A percentile compares a stretch with the other conserved stretches of the same genome.
Conservation (phyloP, 768 basidiomycete species). For the Leccinum barrowsii region DNA sequence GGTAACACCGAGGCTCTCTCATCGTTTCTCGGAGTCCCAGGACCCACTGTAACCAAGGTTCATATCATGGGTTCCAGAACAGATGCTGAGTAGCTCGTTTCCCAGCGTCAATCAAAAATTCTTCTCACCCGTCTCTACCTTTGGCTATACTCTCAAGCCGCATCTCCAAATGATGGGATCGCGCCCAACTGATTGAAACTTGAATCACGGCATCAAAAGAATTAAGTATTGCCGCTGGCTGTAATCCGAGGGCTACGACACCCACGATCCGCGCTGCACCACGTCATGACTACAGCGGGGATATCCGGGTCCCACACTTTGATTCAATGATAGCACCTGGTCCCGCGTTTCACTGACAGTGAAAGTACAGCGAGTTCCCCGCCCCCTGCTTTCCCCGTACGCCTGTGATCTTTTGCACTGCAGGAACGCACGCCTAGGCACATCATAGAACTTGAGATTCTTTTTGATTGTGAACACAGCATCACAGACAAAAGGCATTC, state of each 20-base stretch:
- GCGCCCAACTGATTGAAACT: slow-evolving; percentile 11
- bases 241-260: slow-evolving; percentile 4
- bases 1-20: neutral
- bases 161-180: slow-evolving; percentile 14
- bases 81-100: neutral
- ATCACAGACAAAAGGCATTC: slow-evolving; percentile 1
- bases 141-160: slow-evolving; percentile 1
- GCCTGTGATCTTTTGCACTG: neutral
- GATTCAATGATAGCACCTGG: neutral
- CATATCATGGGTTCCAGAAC: neutral
- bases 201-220: slow-evolving; percentile 2
- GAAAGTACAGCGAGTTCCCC: neutral
- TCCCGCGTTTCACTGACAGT: neutral
- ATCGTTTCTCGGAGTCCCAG: neutral
- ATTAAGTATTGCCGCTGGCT: slow-evolving; percentile 1
- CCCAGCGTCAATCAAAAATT: slow-evolving; percentile 6
- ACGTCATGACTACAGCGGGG: slow-evolving; percentile 8
- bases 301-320: neutral
- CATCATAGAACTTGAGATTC: neutral
- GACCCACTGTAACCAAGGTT: neutral
- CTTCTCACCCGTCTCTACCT: neutral
- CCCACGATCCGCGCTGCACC: slow-evolving; percentile 1
- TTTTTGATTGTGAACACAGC: neutral
- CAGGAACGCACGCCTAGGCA: slow-evolving; percentile 4
- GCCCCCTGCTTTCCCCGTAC: neutral